Base-by-base conservation (phyloP, 2,329 filamentous ascomycete species). In the Ascochyta pisi region DNA sequence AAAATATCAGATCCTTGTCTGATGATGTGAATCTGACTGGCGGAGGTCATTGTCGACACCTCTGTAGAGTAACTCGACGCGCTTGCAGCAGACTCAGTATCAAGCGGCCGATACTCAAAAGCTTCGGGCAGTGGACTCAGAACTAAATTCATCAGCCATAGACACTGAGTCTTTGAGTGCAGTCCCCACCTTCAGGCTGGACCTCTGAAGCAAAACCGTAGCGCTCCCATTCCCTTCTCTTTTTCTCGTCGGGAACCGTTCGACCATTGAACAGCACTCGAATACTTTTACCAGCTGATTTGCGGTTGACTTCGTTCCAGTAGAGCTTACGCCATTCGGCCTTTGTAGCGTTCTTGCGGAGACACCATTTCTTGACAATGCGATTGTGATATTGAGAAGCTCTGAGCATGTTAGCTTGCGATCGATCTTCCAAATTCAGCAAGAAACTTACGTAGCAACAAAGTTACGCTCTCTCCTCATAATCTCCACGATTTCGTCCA, bases 271-370 rank as follows among this genome's bases (percentile, higher is more conserved):
- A 48, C 6, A 10, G 37, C 1, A 58, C 23, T 23, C 42, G 23
- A 13, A 5, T 35, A 1, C 41, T 22, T 15, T 43, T 15, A 29
- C 24, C 44, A 26, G 10, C 19, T n/a, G 8, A 13, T 13, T 22
- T 6, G 4, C 31, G n/a, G 23, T 27, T 41, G 15, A 22, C 13
- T 8, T 35, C 29, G 16, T 33, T 22, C 23, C 16, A 22, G 12
- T 51, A 54, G 7, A 58, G 37, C 5, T 34, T 38, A 9, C 23
- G 42, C 50, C 56, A 58, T n/a, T 58, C 56, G 4, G 23, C 23
- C 31, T 31, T 38, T 4, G 41, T 51, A 12, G 54, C 27, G 23
- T 58, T 51, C 31, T 55, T 58, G 16, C 56, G 42, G 1, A 49
- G 12, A 10, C 15, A 12, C 51, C 56, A 54, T 31, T 47, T 54